Conservation (phyloP, 768 basidiomycete genomes). For the Mycena rebaudengoi region DNA sequence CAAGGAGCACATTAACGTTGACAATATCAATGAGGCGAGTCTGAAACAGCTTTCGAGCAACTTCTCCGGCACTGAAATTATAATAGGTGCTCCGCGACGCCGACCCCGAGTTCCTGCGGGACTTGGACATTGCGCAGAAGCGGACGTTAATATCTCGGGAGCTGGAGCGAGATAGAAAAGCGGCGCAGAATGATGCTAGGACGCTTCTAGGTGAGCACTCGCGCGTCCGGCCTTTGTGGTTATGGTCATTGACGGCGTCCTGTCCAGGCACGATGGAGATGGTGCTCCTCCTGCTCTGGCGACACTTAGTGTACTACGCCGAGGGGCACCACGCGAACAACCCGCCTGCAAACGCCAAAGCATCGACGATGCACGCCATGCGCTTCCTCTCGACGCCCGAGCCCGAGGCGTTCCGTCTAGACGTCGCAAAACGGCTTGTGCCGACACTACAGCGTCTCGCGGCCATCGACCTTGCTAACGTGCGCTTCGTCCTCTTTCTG, state of each 20-base stretch:
- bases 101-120: conserved; percentile 65
- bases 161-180: conserved; percentile 55
- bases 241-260: background rate
- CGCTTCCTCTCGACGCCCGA: conserved; percentile 67
- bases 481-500: too few relatives aligned
- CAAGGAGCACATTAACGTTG: conserved; percentile 74
- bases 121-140: conserved; percentile 75
- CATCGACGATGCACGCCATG: conserved; percentile 55
- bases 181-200: conserved; percentile 55
- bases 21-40: conserved; percentile 78
- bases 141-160: conserved; percentile 70
- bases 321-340: conserved; percentile 45
- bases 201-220: conserved; percentile 60
- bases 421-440: conserved; percentile 62
- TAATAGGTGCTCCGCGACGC: conserved; percentile 59
- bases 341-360: conserved; percentile 45
- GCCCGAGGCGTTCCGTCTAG: conserved; percentile 63
- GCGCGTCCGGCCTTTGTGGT: background rate
- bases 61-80: background rate
- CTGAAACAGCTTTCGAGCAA: too few relatives aligned
- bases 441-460: conserved; percentile 65
- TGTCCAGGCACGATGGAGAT: conserved; percentile 75
- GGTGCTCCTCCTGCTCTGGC: conserved; percentile 81
- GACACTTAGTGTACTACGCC: conserved; percentile 77
- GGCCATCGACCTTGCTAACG: conserved; percentile 59